phyloP scores from a whole-genome alignment of 140 eudicot species.

The Ambrosia hybrid region DNA sequence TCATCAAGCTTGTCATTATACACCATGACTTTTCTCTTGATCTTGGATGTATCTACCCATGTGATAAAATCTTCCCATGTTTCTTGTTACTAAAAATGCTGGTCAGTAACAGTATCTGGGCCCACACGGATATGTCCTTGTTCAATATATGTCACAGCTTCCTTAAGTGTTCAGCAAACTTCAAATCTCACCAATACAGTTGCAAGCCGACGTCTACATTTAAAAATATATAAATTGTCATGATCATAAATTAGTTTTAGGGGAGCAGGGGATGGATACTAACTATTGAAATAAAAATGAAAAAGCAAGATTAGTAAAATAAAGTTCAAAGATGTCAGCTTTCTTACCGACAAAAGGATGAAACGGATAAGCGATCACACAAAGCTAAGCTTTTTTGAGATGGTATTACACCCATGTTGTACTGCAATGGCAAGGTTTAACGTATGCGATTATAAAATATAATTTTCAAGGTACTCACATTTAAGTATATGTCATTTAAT shows the following conservation, averaged over 20 bases:
- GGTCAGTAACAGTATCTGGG: slow-evolving; percentile 84
- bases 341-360: slow-evolving; percentile 84
- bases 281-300: not conserved
- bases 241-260: too few species aligned
- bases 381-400: slow-evolving; percentile 78
- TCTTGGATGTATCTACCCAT: slow-evolving; percentile 96
- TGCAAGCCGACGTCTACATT: slow-evolving; percentile 75
- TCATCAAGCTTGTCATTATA: slow-evolving; percentile 85
- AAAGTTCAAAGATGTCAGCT: not conserved
- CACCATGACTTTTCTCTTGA: slow-evolving; percentile 77
- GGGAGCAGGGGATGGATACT: too few species aligned
- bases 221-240: not conserved
- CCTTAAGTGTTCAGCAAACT: slow-evolving; percentile 81
- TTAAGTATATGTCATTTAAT: too few species aligned
- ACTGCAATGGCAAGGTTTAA: too few species aligned
- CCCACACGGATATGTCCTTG: slow-evolving; percentile 97
- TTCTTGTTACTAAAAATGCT: slow-evolving; percentile 85
- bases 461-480: too few species aligned
- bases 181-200: slow-evolving; percentile 59
- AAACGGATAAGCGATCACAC: slow-evolving; percentile 73
- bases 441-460: too few species aligned
- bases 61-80: slow-evolving; percentile 93
- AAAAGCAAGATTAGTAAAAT: too few species aligned
- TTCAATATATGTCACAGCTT: slow-evolving; percentile 86
- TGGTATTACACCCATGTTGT: slow-evolving; percentile 87